Evolutionary conservation across 179 eudicot species (phyloP).

Genomic region (Corrigiola litoralis): DNA sequence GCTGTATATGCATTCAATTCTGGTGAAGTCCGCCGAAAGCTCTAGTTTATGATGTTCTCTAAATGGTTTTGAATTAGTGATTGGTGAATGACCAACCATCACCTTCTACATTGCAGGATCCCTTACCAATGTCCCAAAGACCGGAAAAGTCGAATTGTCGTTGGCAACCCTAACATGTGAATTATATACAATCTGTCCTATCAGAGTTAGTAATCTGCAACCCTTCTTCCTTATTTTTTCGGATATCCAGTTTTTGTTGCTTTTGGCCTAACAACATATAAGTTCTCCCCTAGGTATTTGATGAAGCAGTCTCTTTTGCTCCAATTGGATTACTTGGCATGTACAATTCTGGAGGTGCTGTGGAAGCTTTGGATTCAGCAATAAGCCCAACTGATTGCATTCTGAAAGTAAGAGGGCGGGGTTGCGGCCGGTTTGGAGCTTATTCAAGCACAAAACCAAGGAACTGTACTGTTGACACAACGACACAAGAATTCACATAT

Average conservation of each 20-base stretch:
- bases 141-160: slow-evolving; percentile 34
- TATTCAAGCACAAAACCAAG: slow-evolving; percentile 51
- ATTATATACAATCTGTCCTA: slow-evolving; percentile 48
- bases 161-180: slow-evolving; percentile 37
- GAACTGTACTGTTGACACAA: slow-evolving; percentile 34
- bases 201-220: slow-evolving; percentile 34
- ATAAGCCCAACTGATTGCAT: slow-evolving; percentile 16
- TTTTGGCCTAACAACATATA: not conserved
- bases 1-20: slow-evolving; percentile 53
- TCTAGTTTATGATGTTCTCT: not conserved
- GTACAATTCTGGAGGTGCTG: slow-evolving; percentile 76
- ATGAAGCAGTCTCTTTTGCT: slow-evolving; percentile 41
- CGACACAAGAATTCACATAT: slow-evolving; percentile 31
- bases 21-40: slow-evolving; percentile 22
- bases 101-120: slow-evolving; percentile 32
- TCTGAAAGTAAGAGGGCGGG: slow-evolving; percentile 37
- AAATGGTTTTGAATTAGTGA: not conserved
- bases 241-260: not conserved
- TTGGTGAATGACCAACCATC: not conserved
- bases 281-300: slow-evolving; percentile 31
- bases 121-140: slow-evolving; percentile 31
- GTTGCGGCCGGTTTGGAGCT: slow-evolving; percentile 68
- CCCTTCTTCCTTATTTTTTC: not conserved
- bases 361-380: slow-evolving; percentile 28
- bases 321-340: slow-evolving; percentile 68